Evolutionary conservation across 192 early-diverging fungal genomes (phyloP).

Genomic region (Pecoramyces ruminantium): DNA sequence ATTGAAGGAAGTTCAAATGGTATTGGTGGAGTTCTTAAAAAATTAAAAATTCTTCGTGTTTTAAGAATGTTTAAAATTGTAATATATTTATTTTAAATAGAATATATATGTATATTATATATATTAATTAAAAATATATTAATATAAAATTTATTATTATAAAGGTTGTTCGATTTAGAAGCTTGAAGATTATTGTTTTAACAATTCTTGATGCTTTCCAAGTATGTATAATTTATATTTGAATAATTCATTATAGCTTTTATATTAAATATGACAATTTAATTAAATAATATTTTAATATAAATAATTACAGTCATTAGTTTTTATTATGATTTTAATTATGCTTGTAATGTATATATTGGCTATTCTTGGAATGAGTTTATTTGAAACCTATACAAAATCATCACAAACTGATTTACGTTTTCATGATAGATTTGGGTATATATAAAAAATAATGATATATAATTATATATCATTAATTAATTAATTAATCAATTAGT

Average conservation of each 20-base stretch:
- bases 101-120: no score
- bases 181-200: conserved; percentile 17
- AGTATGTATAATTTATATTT: not conserved
- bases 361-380: conserved; percentile 16
- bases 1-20: not conserved
- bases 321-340: conserved; percentile 19
- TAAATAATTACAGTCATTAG: conserved; percentile 11
- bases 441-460: not conserved
- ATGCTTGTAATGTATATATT: conserved; percentile 14
- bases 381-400: conserved; percentile 10
- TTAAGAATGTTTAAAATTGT: conserved; percentile 16
- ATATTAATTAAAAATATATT: no score
- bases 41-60: conserved; percentile 11
- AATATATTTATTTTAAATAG: not conserved
- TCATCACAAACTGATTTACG: conserved; percentile 5
- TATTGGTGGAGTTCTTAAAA: not conserved
- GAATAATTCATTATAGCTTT: no score
- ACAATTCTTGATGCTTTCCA: conserved; percentile 24
- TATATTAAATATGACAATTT: no score
- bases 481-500: no score
- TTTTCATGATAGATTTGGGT: conserved; percentile 16
- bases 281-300: no score
- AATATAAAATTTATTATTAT: not conserved
- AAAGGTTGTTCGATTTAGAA: conserved; percentile 8
- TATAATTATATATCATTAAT: no score